phyloP scores from a whole-genome alignment of 2,329 filamentous ascomycete species.

The Dactylella cylindrospora region DNA sequence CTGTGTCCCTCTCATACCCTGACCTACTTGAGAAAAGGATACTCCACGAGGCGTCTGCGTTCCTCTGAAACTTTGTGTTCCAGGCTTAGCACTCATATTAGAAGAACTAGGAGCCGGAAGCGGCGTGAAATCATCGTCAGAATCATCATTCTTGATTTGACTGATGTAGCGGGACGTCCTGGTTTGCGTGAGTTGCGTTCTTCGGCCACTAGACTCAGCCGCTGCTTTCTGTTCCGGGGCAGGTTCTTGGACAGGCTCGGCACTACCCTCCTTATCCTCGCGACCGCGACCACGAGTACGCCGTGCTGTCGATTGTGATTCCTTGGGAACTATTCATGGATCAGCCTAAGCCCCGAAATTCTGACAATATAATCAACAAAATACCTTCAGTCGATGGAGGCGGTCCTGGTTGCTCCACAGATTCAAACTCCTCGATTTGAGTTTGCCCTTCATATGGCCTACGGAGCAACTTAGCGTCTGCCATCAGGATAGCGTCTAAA shows the following conservation, averaged over 20 bases:
- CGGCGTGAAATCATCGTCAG: conserved; percentile 35
- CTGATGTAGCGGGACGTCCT: conserved; percentile 37
- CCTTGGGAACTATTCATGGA: conserved; percentile 3
- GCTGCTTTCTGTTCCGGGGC: conserved; percentile 10
- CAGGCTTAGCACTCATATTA: not conserved
- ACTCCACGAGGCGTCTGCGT: conserved; percentile 49
- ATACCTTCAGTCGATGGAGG: conserved; percentile 49
- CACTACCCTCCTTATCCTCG: not conserved
- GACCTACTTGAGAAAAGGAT: conserved; percentile 42
- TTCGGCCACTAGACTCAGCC: conserved; percentile 6
- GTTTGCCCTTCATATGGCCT: conserved; percentile 61
- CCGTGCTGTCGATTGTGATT: conserved; percentile 18
- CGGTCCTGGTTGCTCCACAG: conserved; percentile 52
- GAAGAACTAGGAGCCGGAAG: conserved; percentile 21
- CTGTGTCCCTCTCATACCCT: conserved; percentile 8
- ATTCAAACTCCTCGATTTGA: conserved; percentile 12
- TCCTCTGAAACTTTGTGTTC: not conserved
- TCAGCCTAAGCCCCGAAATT: not conserved
- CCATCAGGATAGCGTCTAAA: conserved; percentile 81
- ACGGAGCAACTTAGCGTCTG: conserved; percentile 72
- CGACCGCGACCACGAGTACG: conserved; percentile 6
- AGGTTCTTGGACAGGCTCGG: conserved; percentile 6
- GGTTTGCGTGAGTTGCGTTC: conserved; percentile 23
- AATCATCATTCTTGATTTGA: conserved; percentile 40
- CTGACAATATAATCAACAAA: conserved; percentile 8